Evolutionary conservation across 148 eudicot genomes (phyloP).

Genomic region (Drosera capensis): DNA sequence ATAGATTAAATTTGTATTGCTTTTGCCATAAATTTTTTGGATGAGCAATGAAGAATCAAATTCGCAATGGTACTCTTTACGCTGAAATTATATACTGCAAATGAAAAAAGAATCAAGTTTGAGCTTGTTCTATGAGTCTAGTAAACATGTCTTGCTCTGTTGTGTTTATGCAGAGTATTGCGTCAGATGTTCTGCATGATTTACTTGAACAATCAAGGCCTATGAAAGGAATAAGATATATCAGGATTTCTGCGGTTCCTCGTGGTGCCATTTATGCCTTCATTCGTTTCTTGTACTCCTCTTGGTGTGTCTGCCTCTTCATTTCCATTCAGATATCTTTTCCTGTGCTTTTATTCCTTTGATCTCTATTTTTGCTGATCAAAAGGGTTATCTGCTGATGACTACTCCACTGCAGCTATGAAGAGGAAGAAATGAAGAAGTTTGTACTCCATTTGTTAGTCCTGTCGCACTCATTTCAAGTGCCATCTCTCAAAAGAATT

Average conservation of each 20-base stretch:
- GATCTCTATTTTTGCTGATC: too few relatives aligned
- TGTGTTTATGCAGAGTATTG: conserved; percentile 42
- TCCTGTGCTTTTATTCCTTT: not conserved
- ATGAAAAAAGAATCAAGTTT: not conserved
- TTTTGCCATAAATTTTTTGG: too few relatives aligned
- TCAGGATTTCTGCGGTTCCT: conserved; percentile 51
- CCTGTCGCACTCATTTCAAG: conserved; percentile 48
- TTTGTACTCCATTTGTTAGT: conserved; percentile 62
- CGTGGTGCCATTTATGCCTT: conserved; percentile 40
- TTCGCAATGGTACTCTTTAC: too few relatives aligned
- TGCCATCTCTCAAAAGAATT: conserved; percentile 42
- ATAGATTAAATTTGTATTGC: too few relatives aligned
- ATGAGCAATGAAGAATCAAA: too few relatives aligned
- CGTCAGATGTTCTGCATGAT: conserved; percentile 44
- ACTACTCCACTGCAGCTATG: conserved; percentile 47
- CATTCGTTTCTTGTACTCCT: conserved; percentile 63
- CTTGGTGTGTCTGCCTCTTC: conserved; percentile 53
- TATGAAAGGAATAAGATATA: conserved; percentile 25
- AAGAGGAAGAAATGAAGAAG: conserved; percentile 58
- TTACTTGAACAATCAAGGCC: conserved; percentile 32
- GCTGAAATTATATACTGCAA: not conserved
- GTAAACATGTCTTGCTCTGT: conserved; percentile 1
- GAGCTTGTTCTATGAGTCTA: not conserved
- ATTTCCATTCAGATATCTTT: not conserved
- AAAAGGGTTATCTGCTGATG: too few relatives aligned